Evolutionary conservation across 140 eudicot species (phyloP), one percentile per base, ranked within the genome.

Genomic region (Flaveria floridana): DNA sequence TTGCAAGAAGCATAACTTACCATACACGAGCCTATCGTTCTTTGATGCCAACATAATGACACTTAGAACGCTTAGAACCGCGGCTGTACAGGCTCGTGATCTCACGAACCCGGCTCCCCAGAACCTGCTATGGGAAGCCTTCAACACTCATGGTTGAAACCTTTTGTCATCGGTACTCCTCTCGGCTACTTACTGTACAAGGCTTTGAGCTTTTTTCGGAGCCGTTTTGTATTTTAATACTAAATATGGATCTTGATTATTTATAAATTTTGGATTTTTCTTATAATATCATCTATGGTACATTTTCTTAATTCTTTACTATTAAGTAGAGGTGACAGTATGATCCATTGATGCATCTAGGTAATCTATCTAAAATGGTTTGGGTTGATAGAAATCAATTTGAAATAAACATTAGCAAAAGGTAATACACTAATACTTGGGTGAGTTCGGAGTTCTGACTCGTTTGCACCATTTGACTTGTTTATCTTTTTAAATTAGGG

Each of bases 51-150:
- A 91, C 55, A 42, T 83, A 11, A 68, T 76, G 65, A 91, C 97
- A 0, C 21, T 91, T 15, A 80, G 67, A 76, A 89, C 96, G 4
- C 89, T 91, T 19, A 80, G 85, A 78, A 75, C 80, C 0, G 97
- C 97, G 0, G 97, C 97, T 10, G 19, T 89, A 70, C 89, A 89
- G 88, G 97, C 97, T 25, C 78, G 96, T n/a, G 86, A 86, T 72
- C 82, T 88, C 26, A 14, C 75, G 8, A 83, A 74, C 55, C 79
- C 73, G 2, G 77, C 63, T 39, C 89, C 93, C 0, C 84, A 85
- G 84, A 87, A 85, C 76, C 74, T 88, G 78, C 56, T 89, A 1
- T 91, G 97, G 97, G 97, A 91, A 84, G 96, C 97, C 47, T 79
- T 91, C 12, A 89, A 91, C 73, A 89, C 93, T 12, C 96, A 91